Evolutionary conservation across 2,329 filamentous ascomycete species (phyloP), one percentile per base, ranked within the genome.

Genomic region (Dothidotthia symphoricarpi): DNA sequence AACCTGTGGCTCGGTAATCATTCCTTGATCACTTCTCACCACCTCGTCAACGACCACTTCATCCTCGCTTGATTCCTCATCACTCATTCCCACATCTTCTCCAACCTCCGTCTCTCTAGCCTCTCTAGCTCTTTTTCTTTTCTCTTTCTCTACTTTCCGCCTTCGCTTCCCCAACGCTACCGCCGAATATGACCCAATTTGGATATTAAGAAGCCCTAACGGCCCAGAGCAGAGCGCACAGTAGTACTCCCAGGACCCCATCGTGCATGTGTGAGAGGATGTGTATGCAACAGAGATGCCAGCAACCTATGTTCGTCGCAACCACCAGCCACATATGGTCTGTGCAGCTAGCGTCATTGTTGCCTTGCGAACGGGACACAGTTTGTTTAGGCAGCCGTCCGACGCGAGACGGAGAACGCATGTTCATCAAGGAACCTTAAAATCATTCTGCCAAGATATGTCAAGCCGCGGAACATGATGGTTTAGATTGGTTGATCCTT

Each of bases 161-260:
- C 28, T 28, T 14, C 47, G 39, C 28, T 28, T 46, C 12, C 26
- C 24, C 11, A 47, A 22, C 16, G 37, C 39, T 27, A 41, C 38
- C 17, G 22, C 13, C 12, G 38, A 35, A 13, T n/a, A 38, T 5
- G 35, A 31, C 6, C 47, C 49, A 16, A 53, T 28, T 8, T 24
- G 16, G 12, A 49, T 16, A 10, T 8, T 14, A 3, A 28, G 11
- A 3, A 36, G 33, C 4, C 31, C 24, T 12, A 53, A 16, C 1
- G 47, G 42, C 4, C 43, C 42, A 6, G 29, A 42, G 24, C 49
- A 57, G 3, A 58, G 28, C 10, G 49, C 48, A 16, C 49, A 58
- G 24, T 48, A 55, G 25, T 53, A 57, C 11, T 53, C 45, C 29
- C 43, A 53, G 1, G 40, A 47, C 2, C 43, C 49, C 53, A 51